These are phyloP conservation scores for Oldenlandia corymbosa DNA, from an alignment of 257 asterid genomes.

Conservation along the genomic window DNA sequence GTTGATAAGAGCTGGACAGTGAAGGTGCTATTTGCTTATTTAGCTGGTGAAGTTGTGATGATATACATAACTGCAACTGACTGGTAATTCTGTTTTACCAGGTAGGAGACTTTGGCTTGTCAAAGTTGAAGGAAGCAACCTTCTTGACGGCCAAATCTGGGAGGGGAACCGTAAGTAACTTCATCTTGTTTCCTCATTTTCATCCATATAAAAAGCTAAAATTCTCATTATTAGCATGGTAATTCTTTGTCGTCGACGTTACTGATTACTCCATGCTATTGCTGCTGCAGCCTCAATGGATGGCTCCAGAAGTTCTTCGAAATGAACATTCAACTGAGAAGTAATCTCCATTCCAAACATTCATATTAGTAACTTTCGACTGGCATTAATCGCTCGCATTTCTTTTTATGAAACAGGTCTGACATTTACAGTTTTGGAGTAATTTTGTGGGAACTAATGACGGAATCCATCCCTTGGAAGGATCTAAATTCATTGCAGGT, in stretches of 20 bases:
- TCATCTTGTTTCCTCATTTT: not conserved
- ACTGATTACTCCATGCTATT: not conserved
- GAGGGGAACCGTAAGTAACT: conserved; percentile 61
- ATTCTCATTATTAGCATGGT: not conserved
- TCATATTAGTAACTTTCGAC: too few relatives aligned
- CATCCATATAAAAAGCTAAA: not conserved
- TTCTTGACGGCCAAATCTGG: conserved; percentile 59
- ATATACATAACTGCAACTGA: not conserved
- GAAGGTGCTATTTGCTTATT: conserved; percentile 38
- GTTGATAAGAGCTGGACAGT: conserved; percentile 75
- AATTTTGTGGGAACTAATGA: conserved; percentile 70
- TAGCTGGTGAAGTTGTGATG: not conserved
- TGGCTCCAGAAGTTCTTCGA: conserved; percentile 89
- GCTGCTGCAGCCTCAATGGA: conserved; percentile 70
- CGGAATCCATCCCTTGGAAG: conserved; percentile 60
- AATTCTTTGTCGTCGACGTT: conserved; percentile 9
- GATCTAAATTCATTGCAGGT: conserved; percentile 59
- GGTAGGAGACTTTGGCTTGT: conserved; percentile 89
- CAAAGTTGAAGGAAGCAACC: conserved; percentile 52
- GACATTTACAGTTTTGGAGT: conserved; percentile 74
- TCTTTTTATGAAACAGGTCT: conserved; percentile 38
- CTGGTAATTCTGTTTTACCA: conserved; percentile 14
- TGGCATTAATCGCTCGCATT: too few relatives aligned
- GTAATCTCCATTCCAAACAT: conserved; percentile 29
- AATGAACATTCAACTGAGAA: conserved; percentile 73